These are phyloP conservation scores for Phialemonium atrogriseum DNA, from an alignment of 2,329 filamentous ascomycete genomes.

Conservation along the genomic window DNA sequence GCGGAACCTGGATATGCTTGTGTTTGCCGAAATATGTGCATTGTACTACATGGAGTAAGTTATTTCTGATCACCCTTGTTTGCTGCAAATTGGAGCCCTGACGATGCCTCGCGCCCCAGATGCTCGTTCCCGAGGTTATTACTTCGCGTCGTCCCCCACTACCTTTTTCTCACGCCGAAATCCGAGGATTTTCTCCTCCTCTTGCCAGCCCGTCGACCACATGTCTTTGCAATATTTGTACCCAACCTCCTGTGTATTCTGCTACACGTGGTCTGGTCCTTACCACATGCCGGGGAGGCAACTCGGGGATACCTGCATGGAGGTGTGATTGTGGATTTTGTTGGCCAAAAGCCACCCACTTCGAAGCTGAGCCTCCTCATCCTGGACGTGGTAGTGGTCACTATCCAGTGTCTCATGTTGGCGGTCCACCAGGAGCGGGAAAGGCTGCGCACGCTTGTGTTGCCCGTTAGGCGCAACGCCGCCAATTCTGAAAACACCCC, in stretches of 20 bases:
- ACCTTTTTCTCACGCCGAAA: constrained; percentile 57
- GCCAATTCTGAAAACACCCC: constrained; percentile 9
- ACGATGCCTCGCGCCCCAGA: constrained; percentile 26
- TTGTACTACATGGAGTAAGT: constrained; percentile 65
- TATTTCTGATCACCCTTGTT: not conserved
- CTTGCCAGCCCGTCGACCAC: constrained; percentile 46
- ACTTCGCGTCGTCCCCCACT: constrained; percentile 50
- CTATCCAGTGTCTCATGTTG: constrained; percentile 56
- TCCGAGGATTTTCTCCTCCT: constrained; percentile 46
- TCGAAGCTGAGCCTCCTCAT: constrained; percentile 47
- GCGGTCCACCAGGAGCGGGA: constrained; percentile 54
- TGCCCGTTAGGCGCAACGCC: constrained; percentile 24
- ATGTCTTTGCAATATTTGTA: constrained; percentile 48
- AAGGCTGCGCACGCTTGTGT: constrained; percentile 40
- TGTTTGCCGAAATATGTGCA: constrained; percentile 56
- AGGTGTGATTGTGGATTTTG: constrained; percentile 58
- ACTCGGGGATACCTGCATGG: constrained; percentile 59
- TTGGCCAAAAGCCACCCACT: constrained; percentile 56
- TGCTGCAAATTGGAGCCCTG: constrained; percentile 1
- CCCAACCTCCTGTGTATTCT: constrained; percentile 54
- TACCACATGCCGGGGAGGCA: constrained; percentile 50
- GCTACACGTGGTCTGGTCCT: constrained; percentile 46
- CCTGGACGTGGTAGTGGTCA: constrained; percentile 47
- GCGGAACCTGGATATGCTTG: constrained; percentile 51
- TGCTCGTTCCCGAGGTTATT: constrained; percentile 57